These are phyloP conservation scores for Penicillium waksmanii DNA, from an alignment of 495 filamentous ascomycete genomes.

Conservation along the genomic window DNA sequence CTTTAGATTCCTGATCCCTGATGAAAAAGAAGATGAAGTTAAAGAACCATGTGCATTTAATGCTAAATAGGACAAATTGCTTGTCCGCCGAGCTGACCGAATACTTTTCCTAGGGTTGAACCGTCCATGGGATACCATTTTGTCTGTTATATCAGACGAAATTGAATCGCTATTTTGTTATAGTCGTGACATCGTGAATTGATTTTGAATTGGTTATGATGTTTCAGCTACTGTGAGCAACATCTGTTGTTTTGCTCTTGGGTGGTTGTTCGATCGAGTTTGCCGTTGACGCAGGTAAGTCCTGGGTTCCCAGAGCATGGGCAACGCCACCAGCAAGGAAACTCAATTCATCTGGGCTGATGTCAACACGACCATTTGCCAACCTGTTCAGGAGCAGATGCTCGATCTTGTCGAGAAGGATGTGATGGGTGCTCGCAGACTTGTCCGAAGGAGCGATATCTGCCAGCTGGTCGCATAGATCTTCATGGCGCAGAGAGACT, in stretches of 20 bases:
- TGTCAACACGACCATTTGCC: conserved; percentile 33
- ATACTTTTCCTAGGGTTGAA: conserved; percentile 24
- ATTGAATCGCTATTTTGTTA: conserved; percentile 19
- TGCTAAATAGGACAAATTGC: not conserved
- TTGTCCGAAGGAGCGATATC: not conserved
- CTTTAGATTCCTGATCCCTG: too few relatives aligned
- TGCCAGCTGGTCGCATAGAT: conserved; percentile 9
- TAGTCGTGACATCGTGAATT: conserved; percentile 16
- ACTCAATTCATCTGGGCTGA: conserved; percentile 45
- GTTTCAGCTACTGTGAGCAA: not conserved
- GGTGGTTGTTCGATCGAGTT: not conserved
- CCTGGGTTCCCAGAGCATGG: conserved; percentile 42
- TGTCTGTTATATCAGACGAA: conserved; percentile 14
- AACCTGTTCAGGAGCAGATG: conserved; percentile 40
- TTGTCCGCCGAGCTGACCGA: conserved; percentile 12
- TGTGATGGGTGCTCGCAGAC: conserved; percentile 10
- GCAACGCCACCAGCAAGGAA: conserved; percentile 49
- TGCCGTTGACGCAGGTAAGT: conserved; percentile 19
- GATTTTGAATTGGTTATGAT: conserved; percentile 1
- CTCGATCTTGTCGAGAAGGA: conserved; percentile 41
- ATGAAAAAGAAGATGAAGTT: too few relatives aligned
- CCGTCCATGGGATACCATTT: conserved; percentile 18
- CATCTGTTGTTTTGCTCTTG: not conserved
- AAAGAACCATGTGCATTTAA: not conserved
- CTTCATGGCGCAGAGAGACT: conserved; percentile 31